Percentiles rank a stretch among this genome's conserved stretches.
Evolutionary conservation across 306 rosid genomes (phyloP).

Genomic region (Citrullus colocynthis): DNA sequence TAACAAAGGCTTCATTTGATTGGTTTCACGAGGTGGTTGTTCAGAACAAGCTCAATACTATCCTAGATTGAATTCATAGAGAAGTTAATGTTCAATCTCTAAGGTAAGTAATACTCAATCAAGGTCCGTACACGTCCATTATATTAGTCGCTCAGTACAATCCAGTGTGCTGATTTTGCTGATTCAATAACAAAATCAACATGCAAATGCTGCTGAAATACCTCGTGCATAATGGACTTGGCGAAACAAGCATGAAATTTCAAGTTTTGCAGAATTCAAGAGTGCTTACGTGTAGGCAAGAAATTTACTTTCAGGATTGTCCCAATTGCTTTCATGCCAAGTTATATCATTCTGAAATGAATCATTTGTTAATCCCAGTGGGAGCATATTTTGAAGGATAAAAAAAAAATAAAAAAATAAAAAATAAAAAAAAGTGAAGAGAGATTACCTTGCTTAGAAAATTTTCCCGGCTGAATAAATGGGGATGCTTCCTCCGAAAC

Average conservation of each 20-base stretch:
- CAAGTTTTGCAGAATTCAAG: background rate
- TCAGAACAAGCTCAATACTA: background rate
- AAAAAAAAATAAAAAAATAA: background rate
- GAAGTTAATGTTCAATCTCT: background rate
- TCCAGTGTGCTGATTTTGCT: background rate
- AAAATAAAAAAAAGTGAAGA: background rate
- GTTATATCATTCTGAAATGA: conserved; percentile 62
- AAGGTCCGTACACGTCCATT: background rate
- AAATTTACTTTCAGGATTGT: conserved; percentile 62
- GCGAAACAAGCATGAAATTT: background rate
- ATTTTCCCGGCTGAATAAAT: conserved; percentile 39
- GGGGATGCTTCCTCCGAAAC: conserved; percentile 42
- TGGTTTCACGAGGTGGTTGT: background rate
- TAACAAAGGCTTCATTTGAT: background rate
- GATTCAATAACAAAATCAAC: background rate
- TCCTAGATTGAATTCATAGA: background rate
- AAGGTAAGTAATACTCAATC: background rate
- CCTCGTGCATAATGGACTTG: background rate
- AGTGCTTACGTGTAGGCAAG: conserved; percentile 86
- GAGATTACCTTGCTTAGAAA: conserved; percentile 56
- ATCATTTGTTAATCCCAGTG: conserved; percentile 13
- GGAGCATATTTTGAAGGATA: background rate
- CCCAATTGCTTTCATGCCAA: conserved; percentile 96
- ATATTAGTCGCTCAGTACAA: background rate
- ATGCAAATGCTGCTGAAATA: background rate